Evolutionary conservation across 352 stramenopile genomes (phyloP).

Genomic region (Pythium aphanidermatum): DNA sequence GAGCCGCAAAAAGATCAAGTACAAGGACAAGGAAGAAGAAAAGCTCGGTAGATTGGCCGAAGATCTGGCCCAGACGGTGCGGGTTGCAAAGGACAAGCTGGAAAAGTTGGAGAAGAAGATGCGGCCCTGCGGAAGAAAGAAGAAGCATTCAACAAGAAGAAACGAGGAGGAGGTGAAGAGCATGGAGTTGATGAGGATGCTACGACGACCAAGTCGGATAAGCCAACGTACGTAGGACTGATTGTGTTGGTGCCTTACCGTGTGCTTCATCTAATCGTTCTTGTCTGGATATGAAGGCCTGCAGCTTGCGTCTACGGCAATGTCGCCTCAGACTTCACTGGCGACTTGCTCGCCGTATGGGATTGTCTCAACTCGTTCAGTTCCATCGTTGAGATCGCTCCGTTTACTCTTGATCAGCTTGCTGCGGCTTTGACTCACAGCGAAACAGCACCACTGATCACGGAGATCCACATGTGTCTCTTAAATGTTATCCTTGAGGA

Average conservation of each 20-base stretch:
- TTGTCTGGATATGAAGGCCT: constrained; percentile 24
- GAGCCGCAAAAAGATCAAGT: constrained; percentile 85
- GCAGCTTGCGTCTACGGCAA: constrained; percentile 48
- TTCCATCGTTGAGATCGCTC: constrained; percentile 48
- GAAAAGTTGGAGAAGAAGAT: constrained; percentile 89
- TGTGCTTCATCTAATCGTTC: constrained; percentile 1
- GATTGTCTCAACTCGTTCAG: constrained; percentile 77
- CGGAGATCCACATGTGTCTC: constrained; percentile 81
- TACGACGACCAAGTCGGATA: constrained; percentile 31
- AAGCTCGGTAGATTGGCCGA: constrained; percentile 76
- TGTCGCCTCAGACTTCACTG: constrained; percentile 35
- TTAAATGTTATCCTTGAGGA: constrained; percentile 78
- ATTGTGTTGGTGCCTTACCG: neutral
- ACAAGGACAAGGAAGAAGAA: constrained; percentile 87
- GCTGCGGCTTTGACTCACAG: constrained; percentile 34
- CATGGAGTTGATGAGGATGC: constrained; percentile 33
- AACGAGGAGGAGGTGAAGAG: constrained; percentile 43
- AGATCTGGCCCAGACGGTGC: constrained; percentile 71
- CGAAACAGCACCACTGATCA: constrained; percentile 45
- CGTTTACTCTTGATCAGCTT: constrained; percentile 66
- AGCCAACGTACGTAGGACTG: constrained; percentile 49
- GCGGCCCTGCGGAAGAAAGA: constrained; percentile 67
- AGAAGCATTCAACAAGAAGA: constrained; percentile 78
- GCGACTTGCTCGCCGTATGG: constrained; percentile 63
- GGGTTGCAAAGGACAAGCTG: constrained; percentile 67